phyloP scores from a whole-genome alignment of 129 eudicot genomes.

The Ambrosia artemisiifolia region DNA sequence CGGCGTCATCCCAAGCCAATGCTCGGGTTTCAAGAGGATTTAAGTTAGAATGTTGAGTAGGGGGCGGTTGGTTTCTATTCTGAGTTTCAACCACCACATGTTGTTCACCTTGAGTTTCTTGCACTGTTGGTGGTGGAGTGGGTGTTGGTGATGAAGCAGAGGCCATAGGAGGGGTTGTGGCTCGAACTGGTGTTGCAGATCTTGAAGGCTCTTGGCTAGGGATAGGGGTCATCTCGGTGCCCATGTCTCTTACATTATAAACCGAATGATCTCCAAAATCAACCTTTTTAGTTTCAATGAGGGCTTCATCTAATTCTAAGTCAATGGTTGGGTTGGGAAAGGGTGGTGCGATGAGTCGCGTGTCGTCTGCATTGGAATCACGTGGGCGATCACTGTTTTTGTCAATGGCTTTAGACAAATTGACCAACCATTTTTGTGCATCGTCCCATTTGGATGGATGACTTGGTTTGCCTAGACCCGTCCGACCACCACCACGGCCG shows the following conservation, averaged over 20 bases:
- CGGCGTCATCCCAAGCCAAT: slow-evolving; percentile 97
- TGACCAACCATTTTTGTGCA: slow-evolving; percentile 92
- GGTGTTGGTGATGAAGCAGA: slow-evolving; percentile 66
- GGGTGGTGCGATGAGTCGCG: slow-evolving; percentile 60
- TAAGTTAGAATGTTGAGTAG: slow-evolving; percentile 24
- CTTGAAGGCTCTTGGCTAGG: slow-evolving; percentile 93
- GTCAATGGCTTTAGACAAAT: slow-evolving; percentile 71
- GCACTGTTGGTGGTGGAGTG: slow-evolving; percentile 21
- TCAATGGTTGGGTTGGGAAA: slow-evolving; percentile 51
- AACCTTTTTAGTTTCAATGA: slow-evolving; percentile 66
- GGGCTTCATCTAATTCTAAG: slow-evolving; percentile 35
- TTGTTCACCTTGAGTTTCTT: slow-evolving; percentile 50
- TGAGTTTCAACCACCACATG: slow-evolving; percentile 18
- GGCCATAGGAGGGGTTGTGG: slow-evolving; percentile 68
- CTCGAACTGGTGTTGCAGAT: slow-evolving; percentile 75
- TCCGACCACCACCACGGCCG: slow-evolving; percentile 7
- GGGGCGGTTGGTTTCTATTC: slow-evolving; percentile 5
- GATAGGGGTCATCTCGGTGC: slow-evolving; percentile 94
- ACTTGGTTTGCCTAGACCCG: slow-evolving; percentile 76
- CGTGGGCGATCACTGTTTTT: slow-evolving; percentile 58
- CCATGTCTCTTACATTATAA: slow-evolving; percentile 92
- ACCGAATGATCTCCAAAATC: slow-evolving; percentile 76
- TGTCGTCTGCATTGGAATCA: slow-evolving; percentile 80
- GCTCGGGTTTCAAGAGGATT: slow-evolving; percentile 80
- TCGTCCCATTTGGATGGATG: slow-evolving; percentile 98